phyloP scores from a whole-genome alignment of 2,329 filamentous ascomycete genomes.

The Plectosphaerella sp. region DNA sequence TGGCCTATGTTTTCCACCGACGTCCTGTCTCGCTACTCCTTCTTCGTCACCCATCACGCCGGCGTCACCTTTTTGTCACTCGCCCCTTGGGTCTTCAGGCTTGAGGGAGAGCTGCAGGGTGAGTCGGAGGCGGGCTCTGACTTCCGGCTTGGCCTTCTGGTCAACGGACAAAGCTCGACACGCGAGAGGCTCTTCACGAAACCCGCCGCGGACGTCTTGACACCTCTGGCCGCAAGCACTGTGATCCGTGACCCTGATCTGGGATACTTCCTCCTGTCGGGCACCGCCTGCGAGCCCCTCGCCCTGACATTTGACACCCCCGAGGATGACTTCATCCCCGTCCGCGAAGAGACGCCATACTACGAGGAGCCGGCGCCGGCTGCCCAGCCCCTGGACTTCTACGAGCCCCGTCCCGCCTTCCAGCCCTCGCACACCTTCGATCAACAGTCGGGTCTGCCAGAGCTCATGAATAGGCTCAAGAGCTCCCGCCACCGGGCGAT shows the following conservation, averaged over 20 bases:
- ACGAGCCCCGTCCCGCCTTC: constrained; percentile 63
- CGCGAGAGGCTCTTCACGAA: constrained; percentile 56
- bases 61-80: constrained; percentile 58
- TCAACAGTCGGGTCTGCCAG: constrained; percentile 49
- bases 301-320: constrained; percentile 56
- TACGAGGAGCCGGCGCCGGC: constrained; percentile 36
- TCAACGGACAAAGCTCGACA: constrained; percentile 51
- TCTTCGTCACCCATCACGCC: constrained; percentile 58
- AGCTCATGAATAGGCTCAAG: constrained; percentile 50
- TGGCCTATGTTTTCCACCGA: constrained; percentile 63
- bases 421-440: constrained; percentile 59
- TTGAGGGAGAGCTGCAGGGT: constrained; percentile 56
- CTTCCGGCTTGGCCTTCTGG: constrained; percentile 56
- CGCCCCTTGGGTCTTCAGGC: constrained; percentile 58
- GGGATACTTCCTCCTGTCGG: constrained; percentile 58
- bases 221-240: constrained; percentile 49
- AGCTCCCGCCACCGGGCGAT: constrained; percentile 57
- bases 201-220: constrained; percentile 36
- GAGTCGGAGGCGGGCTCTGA: constrained; percentile 55
- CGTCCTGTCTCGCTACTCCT: constrained; percentile 56
- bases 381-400: constrained; percentile 46
- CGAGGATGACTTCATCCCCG: constrained; percentile 43
- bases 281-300: constrained; percentile 53
- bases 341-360: constrained; percentile 36
- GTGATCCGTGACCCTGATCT: constrained; percentile 57